These are phyloP conservation scores for Cryphonectria radicalis DNA, from an alignment of 2,329 filamentous ascomycete species.

Conservation along the genomic window DNA sequence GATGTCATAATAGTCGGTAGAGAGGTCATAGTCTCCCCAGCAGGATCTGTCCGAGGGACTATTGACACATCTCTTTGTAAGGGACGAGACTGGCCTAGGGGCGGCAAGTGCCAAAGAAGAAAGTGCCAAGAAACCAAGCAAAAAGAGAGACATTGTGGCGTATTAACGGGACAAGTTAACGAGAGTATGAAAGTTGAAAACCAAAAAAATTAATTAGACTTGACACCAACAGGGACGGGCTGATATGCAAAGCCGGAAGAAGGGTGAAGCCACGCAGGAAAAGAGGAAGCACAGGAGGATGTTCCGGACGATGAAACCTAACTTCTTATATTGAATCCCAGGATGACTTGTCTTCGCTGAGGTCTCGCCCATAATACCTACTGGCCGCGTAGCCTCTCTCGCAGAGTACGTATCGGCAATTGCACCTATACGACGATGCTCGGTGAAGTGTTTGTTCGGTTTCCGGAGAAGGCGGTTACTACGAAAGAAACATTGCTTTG, in stretches of 20 bases:
- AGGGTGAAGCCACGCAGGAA: background rate
- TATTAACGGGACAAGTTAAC: background rate
- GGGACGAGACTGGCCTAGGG: background rate
- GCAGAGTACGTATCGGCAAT: background rate
- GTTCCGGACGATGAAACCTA: background rate
- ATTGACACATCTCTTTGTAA: constrained; percentile 17
- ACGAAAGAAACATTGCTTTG: background rate
- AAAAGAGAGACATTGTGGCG: constrained; percentile 10
- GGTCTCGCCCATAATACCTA: background rate
- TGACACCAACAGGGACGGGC: background rate
- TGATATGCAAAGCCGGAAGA: background rate
- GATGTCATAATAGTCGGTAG: constrained; percentile 39
- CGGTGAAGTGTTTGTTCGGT: background rate
- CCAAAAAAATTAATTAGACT: background rate
- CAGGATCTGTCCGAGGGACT: constrained; percentile 26
- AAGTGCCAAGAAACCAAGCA: background rate
- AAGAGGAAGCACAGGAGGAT: background rate
- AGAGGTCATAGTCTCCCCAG: constrained; percentile 46
- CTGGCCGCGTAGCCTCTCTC: background rate
- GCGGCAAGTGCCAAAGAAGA: constrained; percentile 7
- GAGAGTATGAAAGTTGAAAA: background rate
- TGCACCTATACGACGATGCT: background rate
- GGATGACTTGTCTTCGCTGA: background rate
- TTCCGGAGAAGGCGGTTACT: background rate
- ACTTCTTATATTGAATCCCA: background rate